Percentiles rank a stretch among this genome's conserved stretches.
phyloP scores from a whole-genome alignment of 2,329 filamentous ascomycete genomes.

The Aspergillus caelatus region DNA sequence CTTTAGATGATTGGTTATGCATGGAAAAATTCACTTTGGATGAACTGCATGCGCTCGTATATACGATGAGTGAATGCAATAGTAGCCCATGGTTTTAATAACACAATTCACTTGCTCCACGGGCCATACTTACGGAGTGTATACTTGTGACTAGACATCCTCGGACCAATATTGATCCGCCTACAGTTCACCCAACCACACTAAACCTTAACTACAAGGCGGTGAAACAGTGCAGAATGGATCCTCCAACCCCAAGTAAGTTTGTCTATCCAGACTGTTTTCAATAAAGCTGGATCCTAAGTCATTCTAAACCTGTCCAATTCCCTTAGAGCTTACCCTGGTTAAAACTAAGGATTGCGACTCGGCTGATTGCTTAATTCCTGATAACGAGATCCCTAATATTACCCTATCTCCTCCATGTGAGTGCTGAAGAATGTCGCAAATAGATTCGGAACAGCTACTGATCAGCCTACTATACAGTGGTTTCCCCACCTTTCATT shows the following conservation, averaged over 20 bases:
- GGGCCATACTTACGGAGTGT: too few species aligned
- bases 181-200: not conserved
- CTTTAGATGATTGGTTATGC: constrained; percentile 5
- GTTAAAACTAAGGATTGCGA: constrained; percentile 10
- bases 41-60: not conserved
- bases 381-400: constrained; percentile 15
- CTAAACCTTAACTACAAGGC: constrained; percentile 25
- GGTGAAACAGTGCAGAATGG: constrained; percentile 34
- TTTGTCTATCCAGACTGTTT: constrained; percentile 17
- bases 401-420: constrained; percentile 16
- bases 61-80: not conserved
- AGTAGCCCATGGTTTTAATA: not conserved
- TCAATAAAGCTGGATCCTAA: not conserved
- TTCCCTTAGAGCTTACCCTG: constrained; percentile 13
- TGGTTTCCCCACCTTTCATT: constrained; percentile 12
- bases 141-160: too few species aligned
- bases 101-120: not conserved
- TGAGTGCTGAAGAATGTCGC: constrained; percentile 14
- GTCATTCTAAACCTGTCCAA: constrained; percentile 9
- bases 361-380: constrained; percentile 6
- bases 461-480: constrained; percentile 11
- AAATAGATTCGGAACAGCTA: constrained; percentile 5
- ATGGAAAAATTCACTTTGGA: not conserved
- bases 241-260: constrained; percentile 22
- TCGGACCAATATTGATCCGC: constrained; percentile 15